Percentiles rank a stretch among this genome's conserved stretches.
Evolutionary conservation across 2,329 filamentous ascomycete species (phyloP).

Genomic region (Chrysoporthe cubensis): DNA sequence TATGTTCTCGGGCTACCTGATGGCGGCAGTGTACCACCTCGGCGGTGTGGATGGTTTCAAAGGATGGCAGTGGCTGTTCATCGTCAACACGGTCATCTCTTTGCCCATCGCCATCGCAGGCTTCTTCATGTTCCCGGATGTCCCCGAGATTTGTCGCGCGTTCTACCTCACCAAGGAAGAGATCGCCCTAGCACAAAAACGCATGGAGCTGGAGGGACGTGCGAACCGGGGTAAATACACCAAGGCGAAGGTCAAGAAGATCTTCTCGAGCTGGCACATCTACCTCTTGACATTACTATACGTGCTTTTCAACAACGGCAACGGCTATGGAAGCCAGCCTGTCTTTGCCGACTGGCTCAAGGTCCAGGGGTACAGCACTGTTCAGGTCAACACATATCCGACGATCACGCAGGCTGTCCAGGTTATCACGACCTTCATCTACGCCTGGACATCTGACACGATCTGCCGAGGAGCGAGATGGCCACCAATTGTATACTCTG

Average conservation of each 20-base stretch:
- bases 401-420: conserved; percentile 60
- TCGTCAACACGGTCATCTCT: conserved; percentile 61
- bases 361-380: conserved; percentile 45
- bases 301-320: conserved; percentile 67
- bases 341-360: conserved; percentile 58
- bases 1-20: conserved; percentile 63
- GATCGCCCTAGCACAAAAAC: conserved; percentile 43
- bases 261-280: conserved; percentile 68
- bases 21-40: conserved; percentile 43
- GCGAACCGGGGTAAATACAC: conserved; percentile 46
- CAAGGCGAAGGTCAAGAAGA: conserved; percentile 58
- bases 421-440: conserved; percentile 62
- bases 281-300: conserved; percentile 63
- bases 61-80: conserved; percentile 62
- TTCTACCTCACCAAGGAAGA: conserved; percentile 45
- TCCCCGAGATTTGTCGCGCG: conserved; percentile 44
- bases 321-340: conserved; percentile 51
- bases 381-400: conserved; percentile 56
- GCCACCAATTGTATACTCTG: conserved; percentile 65
- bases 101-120: conserved; percentile 59
- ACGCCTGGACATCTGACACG: conserved; percentile 69
- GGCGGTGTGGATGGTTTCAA: conserved; percentile 52
- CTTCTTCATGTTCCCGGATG: conserved; percentile 48
- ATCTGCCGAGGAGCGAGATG: conserved; percentile 62
- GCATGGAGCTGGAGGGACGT: conserved; percentile 50